Conservation (phyloP, 768 basidiomycete species). For the Calocybe cyanea region DNA sequence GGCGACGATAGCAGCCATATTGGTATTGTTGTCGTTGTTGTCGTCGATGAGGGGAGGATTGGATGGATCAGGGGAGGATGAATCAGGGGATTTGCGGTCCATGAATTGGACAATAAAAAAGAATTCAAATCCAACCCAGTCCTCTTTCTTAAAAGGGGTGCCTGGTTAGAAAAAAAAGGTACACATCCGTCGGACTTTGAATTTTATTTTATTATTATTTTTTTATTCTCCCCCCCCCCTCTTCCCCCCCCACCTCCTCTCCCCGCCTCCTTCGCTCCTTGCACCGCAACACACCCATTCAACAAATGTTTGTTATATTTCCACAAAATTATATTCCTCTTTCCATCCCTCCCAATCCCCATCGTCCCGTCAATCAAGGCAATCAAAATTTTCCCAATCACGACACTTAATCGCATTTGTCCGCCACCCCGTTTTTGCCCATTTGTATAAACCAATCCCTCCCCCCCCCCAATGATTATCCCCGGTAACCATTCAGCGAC, state of each 20-base stretch:
- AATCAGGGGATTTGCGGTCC: slow-evolving; percentile 30
- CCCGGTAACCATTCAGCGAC: too few relatives aligned
- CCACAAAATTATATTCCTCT: not conserved
- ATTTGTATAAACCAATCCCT: too few relatives aligned
- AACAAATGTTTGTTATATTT: slow-evolving; percentile 10
- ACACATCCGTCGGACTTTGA: slow-evolving; percentile 15
- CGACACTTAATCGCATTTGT: too few relatives aligned
- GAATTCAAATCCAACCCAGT: slow-evolving; percentile 10
- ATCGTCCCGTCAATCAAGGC: slow-evolving; percentile 14
- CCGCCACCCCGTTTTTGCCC: too few relatives aligned
- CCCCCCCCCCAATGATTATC: too few relatives aligned
- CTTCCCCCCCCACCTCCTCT: not conserved
- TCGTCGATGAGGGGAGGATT: slow-evolving; percentile 6
- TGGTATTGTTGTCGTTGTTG: slow-evolving; percentile 4
- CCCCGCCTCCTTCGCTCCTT: not conserved
- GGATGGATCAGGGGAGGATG: slow-evolving; percentile 22
- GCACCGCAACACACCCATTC: not conserved
- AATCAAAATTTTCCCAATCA: slow-evolving; percentile 9
- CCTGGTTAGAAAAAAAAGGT: slow-evolving; percentile 20
- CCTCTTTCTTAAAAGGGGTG: slow-evolving; percentile 17
- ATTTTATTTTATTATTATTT: slow-evolving; percentile 5
- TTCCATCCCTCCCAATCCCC: slow-evolving; percentile 6
- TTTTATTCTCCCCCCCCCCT: not conserved
- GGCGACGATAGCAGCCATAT: slow-evolving; percentile 25
- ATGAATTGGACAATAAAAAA: slow-evolving; percentile 20